Evolutionary conservation across 129 eudicot species (phyloP), one percentile per base, ranked within the genome.

Genomic region (Sambucus nigra): DNA sequence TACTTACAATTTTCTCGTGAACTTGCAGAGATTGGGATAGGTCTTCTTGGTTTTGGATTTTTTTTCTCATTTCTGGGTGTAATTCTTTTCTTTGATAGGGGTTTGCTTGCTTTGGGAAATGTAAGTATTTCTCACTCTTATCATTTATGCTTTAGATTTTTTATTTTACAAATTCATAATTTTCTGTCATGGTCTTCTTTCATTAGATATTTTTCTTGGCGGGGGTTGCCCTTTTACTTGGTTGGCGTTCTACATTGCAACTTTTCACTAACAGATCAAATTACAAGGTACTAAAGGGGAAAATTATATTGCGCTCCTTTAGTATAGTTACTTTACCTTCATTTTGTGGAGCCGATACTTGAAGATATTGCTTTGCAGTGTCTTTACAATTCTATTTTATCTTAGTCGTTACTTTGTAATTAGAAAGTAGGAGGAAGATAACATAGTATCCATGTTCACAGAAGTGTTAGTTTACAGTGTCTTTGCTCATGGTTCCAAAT

Each of bases 91-190:
- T 77, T 77, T 20, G 84, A 77, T 58, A 73, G 78, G 58, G 84
- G 84, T 23, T 50, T 77, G 60, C 79, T 77, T 59, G 84, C 84
- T 56, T 53, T 77, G 63, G 79, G 73, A 55, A 77, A 77, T 73
- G 84, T 77, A 73, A 73, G 84, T 17, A 25, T 6, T 24, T 45
- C n/a, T n/a, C n/a, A n/a, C n/a, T n/a, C n/a, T 7, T 67, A 12
- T 42, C 8, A 15, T 23, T 44, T 6, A 33, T 25, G 2, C 50
- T 21, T 29, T 17, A 35, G 5, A 33, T 47, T 20, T 22, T 14
- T 25, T 66, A 21, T 39, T 33, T 7, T 39, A 12, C 17, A 3
- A 11, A 6, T 18, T 41, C 46, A 14, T 29, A 51, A 47, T 10
- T 18, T 64, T 32, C n/a, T 25, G 14, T n/a, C 35, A 8, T 32